Percentiles rank a stretch among this genome's conserved stretches.
These are phyloP conservation scores for Ganoderma boninense DNA, from an alignment of 1,284 basidiomycete genomes.

Conservation along the genomic window DNA sequence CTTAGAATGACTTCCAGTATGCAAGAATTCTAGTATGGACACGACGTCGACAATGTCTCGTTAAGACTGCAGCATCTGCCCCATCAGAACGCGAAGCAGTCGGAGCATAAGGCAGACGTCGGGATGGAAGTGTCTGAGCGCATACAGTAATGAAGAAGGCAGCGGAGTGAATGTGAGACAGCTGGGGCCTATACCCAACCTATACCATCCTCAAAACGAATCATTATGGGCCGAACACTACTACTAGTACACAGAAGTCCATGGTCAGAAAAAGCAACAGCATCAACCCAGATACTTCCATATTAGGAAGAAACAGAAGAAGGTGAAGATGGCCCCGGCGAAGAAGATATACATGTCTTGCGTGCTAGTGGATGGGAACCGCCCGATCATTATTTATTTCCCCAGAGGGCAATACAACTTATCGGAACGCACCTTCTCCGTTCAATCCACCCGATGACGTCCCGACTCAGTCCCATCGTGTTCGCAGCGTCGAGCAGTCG, in stretches of 20 bases:
- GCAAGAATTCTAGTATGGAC: too few species aligned
- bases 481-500: constrained; percentile 89
- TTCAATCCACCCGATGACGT: constrained; percentile 97
- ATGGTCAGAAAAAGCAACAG: not conserved
- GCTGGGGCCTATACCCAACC: too few species aligned
- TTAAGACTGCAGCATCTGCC: too few species aligned
- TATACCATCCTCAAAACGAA: not conserved
- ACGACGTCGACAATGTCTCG: too few species aligned
- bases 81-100: too few species aligned
- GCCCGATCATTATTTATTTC: not conserved
- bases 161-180: not conserved
- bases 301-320: constrained; percentile 91
- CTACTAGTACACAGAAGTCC: constrained; percentile 27
- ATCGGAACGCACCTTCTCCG: constrained; percentile 75
- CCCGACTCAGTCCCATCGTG: constrained; percentile 88
- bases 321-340: constrained; percentile 84
- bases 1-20: too few species aligned
- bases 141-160: too few species aligned
- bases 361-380: constrained; percentile 57
- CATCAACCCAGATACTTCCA: constrained; percentile 85
- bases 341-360: constrained; percentile 95
- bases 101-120: too few species aligned
- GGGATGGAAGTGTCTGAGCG: too few species aligned
- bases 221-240: constrained; percentile 22
- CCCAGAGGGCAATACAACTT: not conserved